Evolutionary conservation across 2,329 filamentous ascomycete genomes (phyloP), one percentile per base, ranked within the genome.

Genomic region (Clarireedia monteithiana): DNA sequence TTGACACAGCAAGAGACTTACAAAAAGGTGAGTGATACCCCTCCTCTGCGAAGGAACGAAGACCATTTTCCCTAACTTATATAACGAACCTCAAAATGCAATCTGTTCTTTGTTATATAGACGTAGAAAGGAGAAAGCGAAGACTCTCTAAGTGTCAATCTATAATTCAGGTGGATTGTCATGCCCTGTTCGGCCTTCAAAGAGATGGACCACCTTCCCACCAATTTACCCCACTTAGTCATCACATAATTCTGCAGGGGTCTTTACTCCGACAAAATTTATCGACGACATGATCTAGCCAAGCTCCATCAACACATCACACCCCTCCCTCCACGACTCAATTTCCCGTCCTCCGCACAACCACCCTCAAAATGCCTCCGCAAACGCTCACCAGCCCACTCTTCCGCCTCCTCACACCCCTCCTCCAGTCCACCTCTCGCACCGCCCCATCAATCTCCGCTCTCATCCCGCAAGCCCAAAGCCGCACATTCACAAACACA

Each of bases 401-500:
- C 20, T 60, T 60, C 42, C 52, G 54, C 10, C 58, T 67, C 58
- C 64, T 68, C 52, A 62, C 61, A 6, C 60, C 64, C 26, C 58
- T 67, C 58, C 57, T 66, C 42, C 59, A 58, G 26, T 55, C 58
- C 44, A 57, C 62, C 50, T 61, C 59, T 54, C 54, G 53, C 24
- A 53, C 58, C 40, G 48, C 55, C 34, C 48, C 51, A 40, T 38
- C 14, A 20, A 30, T 56, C n/a, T 42, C 27, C 26, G 46, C 55
- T 27, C 12, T 23, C 36, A 42, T 39, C 46, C 44, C 10, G 47
- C 52, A 48, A 48, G 46, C 39, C 57, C 30, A 17, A 52, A 38
- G 52, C 36, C 24, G 63, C 38, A 6, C 58, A 38, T 67, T 69
- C 59, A 60, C 49, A 42, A 64, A 50, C 23, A 60, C 61, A 30